A percentile compares a stretch with the other conserved stretches of the same genome.
These are phyloP conservation scores for Stramenopiles sp. DNA, from an alignment of 352 stramenopile genomes.

Conservation along the genomic window DNA sequence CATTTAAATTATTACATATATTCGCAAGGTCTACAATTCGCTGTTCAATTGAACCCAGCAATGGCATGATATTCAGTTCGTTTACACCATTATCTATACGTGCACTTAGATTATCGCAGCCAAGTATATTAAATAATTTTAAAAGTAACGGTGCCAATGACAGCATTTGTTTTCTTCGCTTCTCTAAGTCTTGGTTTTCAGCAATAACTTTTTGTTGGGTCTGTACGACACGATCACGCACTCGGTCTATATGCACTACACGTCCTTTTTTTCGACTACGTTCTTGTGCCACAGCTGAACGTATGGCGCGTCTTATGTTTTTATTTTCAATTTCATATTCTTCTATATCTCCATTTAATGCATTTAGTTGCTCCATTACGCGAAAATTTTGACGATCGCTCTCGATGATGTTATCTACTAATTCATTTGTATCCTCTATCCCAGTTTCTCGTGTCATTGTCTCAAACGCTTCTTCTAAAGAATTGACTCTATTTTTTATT, in stretches of 20 bases:
- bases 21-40: background rate
- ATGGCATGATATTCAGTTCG: background rate
- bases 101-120: background rate
- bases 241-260: background rate
- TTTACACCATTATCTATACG: background rate
- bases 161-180: background rate
- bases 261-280: background rate
- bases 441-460: background rate
- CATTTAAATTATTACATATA: background rate
- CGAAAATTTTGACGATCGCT: background rate
- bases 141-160: background rate
- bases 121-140: background rate
- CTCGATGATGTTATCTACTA: background rate
- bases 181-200: background rate
- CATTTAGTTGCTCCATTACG: background rate
- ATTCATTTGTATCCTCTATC: background rate
- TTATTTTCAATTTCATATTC: background rate
- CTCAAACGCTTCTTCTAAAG: background rate
- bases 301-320: background rate
- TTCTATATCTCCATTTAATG: constrained; percentile 1
- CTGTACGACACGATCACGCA: background rate
- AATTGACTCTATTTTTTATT: background rate
- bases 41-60: background rate
- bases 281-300: background rate
- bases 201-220: background rate